A percentile compares a stretch with the other conserved stretches of the same genome.
Evolutionary conservation across 2,329 filamentous ascomycete genomes (phyloP).

Genomic region (Emergomyces orientalis): DNA sequence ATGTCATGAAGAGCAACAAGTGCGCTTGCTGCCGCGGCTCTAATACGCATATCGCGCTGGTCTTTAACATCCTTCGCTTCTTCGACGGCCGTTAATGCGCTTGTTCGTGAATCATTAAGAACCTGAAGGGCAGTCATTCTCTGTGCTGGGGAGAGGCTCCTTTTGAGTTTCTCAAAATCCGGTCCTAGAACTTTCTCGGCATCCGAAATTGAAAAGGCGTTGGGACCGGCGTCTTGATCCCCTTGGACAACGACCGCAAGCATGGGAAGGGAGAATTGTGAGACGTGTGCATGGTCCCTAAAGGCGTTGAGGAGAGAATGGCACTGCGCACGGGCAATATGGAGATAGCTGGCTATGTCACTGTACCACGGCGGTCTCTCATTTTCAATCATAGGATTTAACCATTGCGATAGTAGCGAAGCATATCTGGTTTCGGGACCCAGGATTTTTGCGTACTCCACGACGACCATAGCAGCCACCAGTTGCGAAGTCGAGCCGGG

Average conservation of each 20-base stretch:
- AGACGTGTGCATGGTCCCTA: slow-evolving; percentile 77
- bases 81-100: slow-evolving; percentile 61
- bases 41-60: slow-evolving; percentile 73
- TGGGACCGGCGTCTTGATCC: slow-evolving; percentile 81
- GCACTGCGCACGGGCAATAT: slow-evolving; percentile 83
- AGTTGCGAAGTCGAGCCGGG: slow-evolving; percentile 79
- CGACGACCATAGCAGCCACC: slow-evolving; percentile 70
- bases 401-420: slow-evolving; percentile 41
- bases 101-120: slow-evolving; percentile 65
- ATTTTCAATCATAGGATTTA: slow-evolving; percentile 69
- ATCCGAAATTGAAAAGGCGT: slow-evolving; percentile 77
- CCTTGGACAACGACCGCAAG: slow-evolving; percentile 90
- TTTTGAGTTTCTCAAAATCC: slow-evolving; percentile 83
- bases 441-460: slow-evolving; percentile 66
- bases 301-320: slow-evolving; percentile 85
- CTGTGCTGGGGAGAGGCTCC: slow-evolving; percentile 77
- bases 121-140: slow-evolving; percentile 73
- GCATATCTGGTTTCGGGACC: slow-evolving; percentile 28
- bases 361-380: slow-evolving; percentile 76
- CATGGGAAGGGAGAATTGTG: slow-evolving; percentile 62
- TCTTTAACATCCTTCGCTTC: slow-evolving; percentile 73
- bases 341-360: slow-evolving; percentile 81
- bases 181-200: slow-evolving; percentile 79
- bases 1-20: slow-evolving; percentile 78
- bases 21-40: slow-evolving; percentile 76